These are phyloP conservation scores for Penicillium hesseltinei DNA, from an alignment of 2,329 filamentous ascomycete genomes.

Conservation along the genomic window DNA sequence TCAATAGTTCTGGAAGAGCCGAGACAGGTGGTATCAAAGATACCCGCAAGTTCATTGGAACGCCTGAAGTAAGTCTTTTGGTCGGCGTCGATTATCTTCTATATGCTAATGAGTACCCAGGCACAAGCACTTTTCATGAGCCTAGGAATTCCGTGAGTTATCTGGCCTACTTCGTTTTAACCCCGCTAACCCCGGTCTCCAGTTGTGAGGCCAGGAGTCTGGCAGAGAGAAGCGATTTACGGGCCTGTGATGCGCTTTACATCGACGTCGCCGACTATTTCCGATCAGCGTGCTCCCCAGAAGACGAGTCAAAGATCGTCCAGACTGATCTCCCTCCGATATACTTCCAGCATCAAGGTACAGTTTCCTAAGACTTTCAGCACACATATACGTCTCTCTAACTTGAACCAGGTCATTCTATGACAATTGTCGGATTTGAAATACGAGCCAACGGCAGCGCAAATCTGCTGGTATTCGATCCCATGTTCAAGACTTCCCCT, in stretches of 20 bases:
- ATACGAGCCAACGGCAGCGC: slow-evolving; percentile 60
- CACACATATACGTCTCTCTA: background rate
- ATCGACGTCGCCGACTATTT: slow-evolving; percentile 76
- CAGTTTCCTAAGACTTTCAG: background rate
- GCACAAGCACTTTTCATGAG: slow-evolving; percentile 75
- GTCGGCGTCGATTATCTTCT: background rate
- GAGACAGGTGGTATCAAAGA: slow-evolving; percentile 84
- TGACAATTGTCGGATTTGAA: slow-evolving; percentile 87
- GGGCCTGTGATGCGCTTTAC: slow-evolving; percentile 56
- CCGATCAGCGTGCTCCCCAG: slow-evolving; percentile 48
- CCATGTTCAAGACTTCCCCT: slow-evolving; percentile 70
- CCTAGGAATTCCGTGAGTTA: slow-evolving; percentile 62
- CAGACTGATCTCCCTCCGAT: slow-evolving; percentile 74
- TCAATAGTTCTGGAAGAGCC: slow-evolving; percentile 68
- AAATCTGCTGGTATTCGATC: slow-evolving; percentile 83
- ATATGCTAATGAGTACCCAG: slow-evolving; percentile 42
- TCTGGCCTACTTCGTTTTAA: background rate
- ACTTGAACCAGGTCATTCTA: slow-evolving; percentile 68
- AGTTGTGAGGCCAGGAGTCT: slow-evolving; percentile 63
- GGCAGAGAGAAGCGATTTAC: slow-evolving; percentile 45
- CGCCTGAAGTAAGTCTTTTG: slow-evolving; percentile 65
- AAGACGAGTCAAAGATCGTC: slow-evolving; percentile 59
- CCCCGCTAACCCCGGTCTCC: slow-evolving; percentile 9
- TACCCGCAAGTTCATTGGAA: slow-evolving; percentile 96
- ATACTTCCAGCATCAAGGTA: slow-evolving; percentile 82